Evolutionary conservation across 2,329 filamentous ascomycete genomes (phyloP), one percentile per base, ranked within the genome.

Genomic region (Cladosporium sp.): DNA sequence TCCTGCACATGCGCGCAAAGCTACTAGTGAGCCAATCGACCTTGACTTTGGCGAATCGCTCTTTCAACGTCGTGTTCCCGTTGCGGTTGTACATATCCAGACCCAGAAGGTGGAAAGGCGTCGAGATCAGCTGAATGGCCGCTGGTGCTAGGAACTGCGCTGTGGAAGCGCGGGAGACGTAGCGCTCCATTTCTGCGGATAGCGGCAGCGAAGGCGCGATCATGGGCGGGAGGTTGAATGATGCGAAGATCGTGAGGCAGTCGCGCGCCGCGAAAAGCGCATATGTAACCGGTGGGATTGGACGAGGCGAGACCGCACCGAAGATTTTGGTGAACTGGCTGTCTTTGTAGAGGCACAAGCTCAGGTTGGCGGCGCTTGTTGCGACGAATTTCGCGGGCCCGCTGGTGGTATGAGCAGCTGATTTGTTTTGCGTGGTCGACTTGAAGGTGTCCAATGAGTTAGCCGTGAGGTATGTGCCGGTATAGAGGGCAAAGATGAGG

Each of bases 291-390:
- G 87, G 78, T 0, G 91, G 88, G 0, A 96, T 89, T 67, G 81
- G 69, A 57, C 80, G 71, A 30, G 78, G 69, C 79, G 84, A 65
- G 3, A 79, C 76, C 0, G 89, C 87, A 14, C 91, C 91, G 76
- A 96, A 97, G 73, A 97, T 85, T 73, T 88, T 86, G 1, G 92
- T 92, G 77, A 94, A 58, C 67, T 90, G 87, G 72, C 89, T 89
- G 80, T 97, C 93, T 78, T 97, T 97, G 84, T 95, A 92, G 56
- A 97, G 87, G 78, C 92, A 92, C 39, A 97, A 84, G 8, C 88
- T 86, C 78, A 97, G 89, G 79, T 97, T 98, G 64, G 93, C 88
- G n/a, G 86, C 80, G 18, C 88, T 91, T 1, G 92, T 94, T 59
- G 91, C 88, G 71, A 88, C 80, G 80, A 98, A 97, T 76, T 97